Evolutionary conservation across 2,329 filamentous ascomycete genomes (phyloP), one percentile per base, ranked within the genome.

Genomic region (Onygena corvina): DNA sequence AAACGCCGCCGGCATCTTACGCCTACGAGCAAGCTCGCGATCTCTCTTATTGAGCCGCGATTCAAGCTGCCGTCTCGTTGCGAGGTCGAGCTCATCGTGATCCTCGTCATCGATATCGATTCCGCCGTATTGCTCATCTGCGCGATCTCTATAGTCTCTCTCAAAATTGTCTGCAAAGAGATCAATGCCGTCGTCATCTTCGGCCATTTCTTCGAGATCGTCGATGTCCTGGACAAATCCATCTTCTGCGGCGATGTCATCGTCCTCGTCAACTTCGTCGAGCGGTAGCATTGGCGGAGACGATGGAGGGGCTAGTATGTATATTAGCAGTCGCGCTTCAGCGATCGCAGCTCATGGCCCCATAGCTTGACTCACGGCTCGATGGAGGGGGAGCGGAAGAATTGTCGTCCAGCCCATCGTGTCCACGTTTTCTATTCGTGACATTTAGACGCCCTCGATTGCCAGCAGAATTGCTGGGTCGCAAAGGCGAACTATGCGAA

Each of bases 391-490:
- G 72, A 47, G 71, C 74, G 12, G 77, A 79, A 23, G 77, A 79
- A 35, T 72, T 71, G 48, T 79, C 76, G 59, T 80, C 76, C 57
- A 83, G 80, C 52, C 50, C 52, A 20, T 83, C 81, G 67, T 81
- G 75, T 30, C 74, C 72, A 59, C 81, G 76, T 66, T 84, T 84
- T 53, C 78, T 73, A 53, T 74, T 68, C 56, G 69, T 75, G 54
- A 70, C 59, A 48, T 68, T 69, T 14, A 68, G 67, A 50, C 76
- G 65, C 48, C 86, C 86, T 58, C 86, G 80, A 68, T 94, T 94
- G 59, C 82, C 87, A 56, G 88, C 89, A 53, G 83, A 80, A 74
- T 85, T 83, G 69, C 81, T 87, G 58, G 81, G 76, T 67, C 83
- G 81, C 53, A 93, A 76, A 64, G 89, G 88, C 65, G 87, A 93